Percentiles rank a stretch among this genome's conserved stretches.
These are phyloP conservation scores for Glaciozyma antarctica DNA, from an alignment of 768 basidiomycete species.

Conservation along the genomic window DNA sequence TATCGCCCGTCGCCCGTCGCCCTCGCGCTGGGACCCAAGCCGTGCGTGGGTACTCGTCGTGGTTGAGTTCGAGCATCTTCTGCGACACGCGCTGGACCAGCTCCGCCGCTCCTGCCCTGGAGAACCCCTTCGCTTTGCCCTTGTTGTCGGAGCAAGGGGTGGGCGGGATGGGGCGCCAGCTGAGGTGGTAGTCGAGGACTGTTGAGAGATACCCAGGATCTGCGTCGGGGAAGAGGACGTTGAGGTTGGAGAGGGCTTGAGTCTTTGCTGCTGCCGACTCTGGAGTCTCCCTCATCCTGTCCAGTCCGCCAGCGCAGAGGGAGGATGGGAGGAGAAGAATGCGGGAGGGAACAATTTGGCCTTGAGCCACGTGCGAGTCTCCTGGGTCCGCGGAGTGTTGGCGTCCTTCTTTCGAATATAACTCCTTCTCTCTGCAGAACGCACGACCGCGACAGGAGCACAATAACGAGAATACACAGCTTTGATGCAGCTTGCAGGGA, in stretches of 20 bases:
- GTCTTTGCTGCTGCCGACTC: no score
- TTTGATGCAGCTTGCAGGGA: no score
- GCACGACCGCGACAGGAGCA: no score
- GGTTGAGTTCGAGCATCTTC: background rate
- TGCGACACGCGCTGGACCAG: background rate
- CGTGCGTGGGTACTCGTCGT: background rate
- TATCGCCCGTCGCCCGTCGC: background rate
- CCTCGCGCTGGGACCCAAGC: background rate
- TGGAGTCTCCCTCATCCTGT: no score
- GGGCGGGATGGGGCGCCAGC: background rate
- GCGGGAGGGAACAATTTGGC: no score
- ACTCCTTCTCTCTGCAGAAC: no score
- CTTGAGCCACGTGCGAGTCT: no score
- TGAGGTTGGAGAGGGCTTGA: background rate
- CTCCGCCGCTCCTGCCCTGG: background rate
- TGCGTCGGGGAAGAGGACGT: background rate
- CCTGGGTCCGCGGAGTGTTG: no score
- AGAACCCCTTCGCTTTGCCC: background rate
- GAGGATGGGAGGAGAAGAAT: no score
- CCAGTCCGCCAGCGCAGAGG: no score
- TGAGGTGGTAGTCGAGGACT: background rate
- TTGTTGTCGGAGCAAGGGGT: background rate
- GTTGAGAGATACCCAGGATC: background rate
- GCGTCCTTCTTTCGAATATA: no score
- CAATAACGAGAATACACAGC: no score